Evolutionary conservation across 2,329 filamentous ascomycete species (phyloP), one percentile per base, ranked within the genome.

Genomic region (Pseudogymnoascus verrucosus): DNA sequence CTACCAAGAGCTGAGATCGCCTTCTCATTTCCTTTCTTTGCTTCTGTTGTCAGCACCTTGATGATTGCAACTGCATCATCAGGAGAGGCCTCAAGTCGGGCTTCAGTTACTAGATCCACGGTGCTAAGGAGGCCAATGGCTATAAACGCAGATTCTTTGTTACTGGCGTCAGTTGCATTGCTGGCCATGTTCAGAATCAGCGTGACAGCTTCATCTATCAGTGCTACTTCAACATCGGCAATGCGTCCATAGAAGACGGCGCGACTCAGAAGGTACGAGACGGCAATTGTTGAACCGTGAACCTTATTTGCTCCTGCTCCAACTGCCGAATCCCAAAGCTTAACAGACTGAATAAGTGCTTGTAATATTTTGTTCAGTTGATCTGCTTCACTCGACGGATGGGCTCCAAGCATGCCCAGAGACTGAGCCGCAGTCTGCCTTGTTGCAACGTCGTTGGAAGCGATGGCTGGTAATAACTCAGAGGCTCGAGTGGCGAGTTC

Each of bases 1-100:
- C 89, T 83, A 0, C 95, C 95, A 4, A 98, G 79, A 2, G 90
- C 86, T n/a, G 84, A 76, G 60, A 97, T 93, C 0, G 93, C 89
- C 64, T 83, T 87, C 70, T 96, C 93, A 64, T 90, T 90, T 7
- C 91, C 89, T 64, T 89, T 86, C 72, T 92, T 95, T 8, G 90
- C 88, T 65, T 88, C 84, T 0, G 81, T 78, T 5, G 84, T 80
- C 0, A 97, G 78, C 5, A 85, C 83, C 16, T 87, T 81, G 23
- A 87, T 79, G 12, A 92, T 77, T 1, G 57, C 64, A 14, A 64
- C 60, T 14, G 65, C 47, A 51, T 70, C 68, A 4, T 63, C 47
- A 6, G 66, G 60, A 14, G 69, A 69, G 6, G 62, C 60, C 12
- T 71, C 64, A 31, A 74, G 64, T 14, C 64, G 59, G 31, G 62